Percentiles rank a stretch among this genome's conserved stretches.
Evolutionary conservation across 441 rosid species (phyloP).

Genomic region (Iberis amara): DNA sequence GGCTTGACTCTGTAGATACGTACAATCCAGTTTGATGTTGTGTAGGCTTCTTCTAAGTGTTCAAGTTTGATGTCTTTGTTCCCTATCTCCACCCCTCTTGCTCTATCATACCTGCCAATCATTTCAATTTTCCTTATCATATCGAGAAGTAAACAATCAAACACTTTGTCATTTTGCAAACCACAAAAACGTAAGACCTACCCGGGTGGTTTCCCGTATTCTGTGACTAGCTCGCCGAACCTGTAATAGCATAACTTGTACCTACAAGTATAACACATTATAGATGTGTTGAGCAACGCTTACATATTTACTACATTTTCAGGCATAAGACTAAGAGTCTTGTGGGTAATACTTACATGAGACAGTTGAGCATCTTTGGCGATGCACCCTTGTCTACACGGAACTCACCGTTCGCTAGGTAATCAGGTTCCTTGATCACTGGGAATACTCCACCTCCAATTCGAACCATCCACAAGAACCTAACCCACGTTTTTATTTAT

Average conservation of each 20-base stretch:
- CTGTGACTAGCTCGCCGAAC: constrained; percentile 86
- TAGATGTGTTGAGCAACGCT: constrained; percentile 12
- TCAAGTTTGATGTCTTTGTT: constrained; percentile 85
- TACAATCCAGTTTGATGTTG: constrained; percentile 93
- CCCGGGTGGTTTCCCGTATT: constrained; percentile 89
- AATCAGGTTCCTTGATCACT: constrained; percentile 94
- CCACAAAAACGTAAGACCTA: constrained; percentile 31
- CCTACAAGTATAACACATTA: constrained; percentile 41
- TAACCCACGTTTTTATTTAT: constrained; percentile 24
- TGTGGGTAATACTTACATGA: constrained; percentile 60
- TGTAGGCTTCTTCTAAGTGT: constrained; percentile 89
- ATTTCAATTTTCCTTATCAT: not conserved
- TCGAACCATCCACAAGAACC: constrained; percentile 99
- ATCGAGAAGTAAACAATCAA: not conserved
- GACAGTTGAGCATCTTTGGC: constrained; percentile 96
- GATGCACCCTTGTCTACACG: constrained; percentile 99
- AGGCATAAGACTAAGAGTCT: not conserved
- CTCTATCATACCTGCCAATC: constrained; percentile 71
- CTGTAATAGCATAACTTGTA: constrained; percentile 92
- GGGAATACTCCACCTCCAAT: constrained; percentile 99
- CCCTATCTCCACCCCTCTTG: constrained; percentile 93
- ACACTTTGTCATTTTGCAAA: no score
- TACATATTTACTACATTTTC: not conserved
- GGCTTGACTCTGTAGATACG: constrained; percentile 96
- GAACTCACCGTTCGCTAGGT: constrained; percentile 95